phyloP scores from a whole-genome alignment of 768 basidiomycete genomes.

The Austroboletus eburneus region DNA sequence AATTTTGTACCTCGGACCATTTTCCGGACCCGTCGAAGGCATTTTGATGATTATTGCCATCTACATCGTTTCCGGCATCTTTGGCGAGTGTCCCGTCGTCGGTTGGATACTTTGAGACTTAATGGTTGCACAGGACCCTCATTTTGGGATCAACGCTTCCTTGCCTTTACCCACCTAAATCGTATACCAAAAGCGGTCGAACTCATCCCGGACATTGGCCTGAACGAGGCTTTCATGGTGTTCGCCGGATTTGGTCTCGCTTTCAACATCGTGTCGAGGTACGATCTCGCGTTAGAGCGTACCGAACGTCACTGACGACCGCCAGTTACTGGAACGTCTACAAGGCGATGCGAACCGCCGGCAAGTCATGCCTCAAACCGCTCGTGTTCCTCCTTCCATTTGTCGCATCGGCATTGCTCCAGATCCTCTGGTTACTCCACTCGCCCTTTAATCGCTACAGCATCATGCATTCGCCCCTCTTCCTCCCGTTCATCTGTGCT shows the following conservation, averaged over 20 bases:
- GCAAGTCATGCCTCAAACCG: slow-evolving; percentile 47
- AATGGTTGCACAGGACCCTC: slow-evolving; percentile 50
- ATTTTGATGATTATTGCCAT: slow-evolving; percentile 81
- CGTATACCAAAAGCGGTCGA: slow-evolving; percentile 43
- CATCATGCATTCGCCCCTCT: slow-evolving; percentile 72
- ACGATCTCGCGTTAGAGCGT: not conserved
- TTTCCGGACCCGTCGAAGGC: slow-evolving; percentile 96
- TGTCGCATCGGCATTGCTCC: slow-evolving; percentile 60
- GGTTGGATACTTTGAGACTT: not conserved
- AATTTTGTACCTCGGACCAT: slow-evolving; percentile 84
- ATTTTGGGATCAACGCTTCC: slow-evolving; percentile 75
- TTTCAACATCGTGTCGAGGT: slow-evolving; percentile 80
- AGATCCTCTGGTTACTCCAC: slow-evolving; percentile 78
- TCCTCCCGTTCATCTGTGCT: slow-evolving; percentile 84
- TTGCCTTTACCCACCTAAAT: slow-evolving; percentile 55
- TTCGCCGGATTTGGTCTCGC: slow-evolving; percentile 66
- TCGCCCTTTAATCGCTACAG: slow-evolving; percentile 55
- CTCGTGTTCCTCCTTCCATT: slow-evolving; percentile 80
- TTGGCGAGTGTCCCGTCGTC: slow-evolving; percentile 41
- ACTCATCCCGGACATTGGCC: slow-evolving; percentile 57
- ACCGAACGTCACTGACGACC: slow-evolving; percentile 2
- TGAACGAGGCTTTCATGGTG: slow-evolving; percentile 88
- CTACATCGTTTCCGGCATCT: slow-evolving; percentile 74
- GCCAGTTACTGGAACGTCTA: slow-evolving; percentile 81
- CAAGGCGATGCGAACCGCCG: slow-evolving; percentile 42